These are phyloP conservation scores for Rhodamnia argentea DNA, from an alignment of 345 rosid genomes.

Conservation along the genomic window DNA sequence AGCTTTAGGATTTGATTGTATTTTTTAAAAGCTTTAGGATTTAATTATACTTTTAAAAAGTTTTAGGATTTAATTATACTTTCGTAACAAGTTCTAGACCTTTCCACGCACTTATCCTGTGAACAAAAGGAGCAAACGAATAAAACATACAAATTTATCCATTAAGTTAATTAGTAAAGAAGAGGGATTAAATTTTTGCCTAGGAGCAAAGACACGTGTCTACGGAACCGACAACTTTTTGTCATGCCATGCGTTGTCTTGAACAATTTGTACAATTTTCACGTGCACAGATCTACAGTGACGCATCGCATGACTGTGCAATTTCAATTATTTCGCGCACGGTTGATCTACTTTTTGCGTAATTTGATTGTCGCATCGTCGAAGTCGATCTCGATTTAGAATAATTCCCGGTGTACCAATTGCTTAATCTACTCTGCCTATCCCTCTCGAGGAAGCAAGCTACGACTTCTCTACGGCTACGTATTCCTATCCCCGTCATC, in stretches of 20 bases:
- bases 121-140: background rate
- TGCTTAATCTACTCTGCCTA: background rate
- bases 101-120: too few relatives aligned
- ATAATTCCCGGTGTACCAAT: background rate
- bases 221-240: background rate
- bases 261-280: background rate
- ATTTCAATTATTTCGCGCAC: background rate
- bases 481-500: too few relatives aligned
- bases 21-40: too few relatives aligned
- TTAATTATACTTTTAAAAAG: too few relatives aligned
- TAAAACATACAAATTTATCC: background rate
- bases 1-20: too few relatives aligned
- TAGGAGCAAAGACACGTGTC: background rate
- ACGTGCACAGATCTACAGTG: too few relatives aligned
- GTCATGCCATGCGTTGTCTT: background rate
- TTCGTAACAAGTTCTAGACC: too few relatives aligned
- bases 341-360: background rate
- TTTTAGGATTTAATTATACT: too few relatives aligned
- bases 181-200: background rate
- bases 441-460: background rate
- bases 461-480: background rate
- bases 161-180: background rate
- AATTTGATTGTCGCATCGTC: background rate
- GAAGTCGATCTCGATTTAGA: background rate
- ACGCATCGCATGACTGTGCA: background rate